Evolutionary conservation across 140 eudicot species (phyloP).

Genomic region (Stevia rebaudiana): DNA sequence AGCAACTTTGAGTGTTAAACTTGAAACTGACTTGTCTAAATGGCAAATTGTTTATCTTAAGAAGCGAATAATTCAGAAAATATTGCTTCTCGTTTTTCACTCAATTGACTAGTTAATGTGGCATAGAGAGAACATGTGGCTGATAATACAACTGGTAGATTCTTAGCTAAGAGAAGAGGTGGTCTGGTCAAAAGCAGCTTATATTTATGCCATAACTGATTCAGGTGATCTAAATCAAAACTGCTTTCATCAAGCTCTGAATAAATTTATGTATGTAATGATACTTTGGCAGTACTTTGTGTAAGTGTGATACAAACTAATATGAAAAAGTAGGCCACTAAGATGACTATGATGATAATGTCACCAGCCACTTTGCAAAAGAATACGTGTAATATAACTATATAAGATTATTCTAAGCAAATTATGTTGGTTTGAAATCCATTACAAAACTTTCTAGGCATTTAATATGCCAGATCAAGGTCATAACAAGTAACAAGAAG

Average conservation of each 20-base stretch:
- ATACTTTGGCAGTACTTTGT: not conserved
- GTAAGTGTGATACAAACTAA: conserved; percentile 8
- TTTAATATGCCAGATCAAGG: not conserved
- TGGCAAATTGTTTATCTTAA: not conserved
- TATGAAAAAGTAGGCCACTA: not conserved
- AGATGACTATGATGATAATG: not conserved
- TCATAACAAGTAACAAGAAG: not conserved
- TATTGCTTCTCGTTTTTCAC: not conserved
- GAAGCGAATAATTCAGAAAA: not conserved
- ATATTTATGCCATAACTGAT: not conserved
- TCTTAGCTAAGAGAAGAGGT: conserved; percentile 1
- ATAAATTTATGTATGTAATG: not conserved
- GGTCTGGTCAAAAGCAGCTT: not conserved
- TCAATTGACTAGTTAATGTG: conserved; percentile 3
- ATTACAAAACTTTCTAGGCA: not conserved
- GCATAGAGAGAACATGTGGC: not conserved
- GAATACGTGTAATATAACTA: no score
- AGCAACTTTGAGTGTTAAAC: not conserved
- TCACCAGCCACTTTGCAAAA: not conserved
- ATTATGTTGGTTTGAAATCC: not conserved
- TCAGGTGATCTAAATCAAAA: not conserved
- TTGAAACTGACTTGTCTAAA: not conserved
- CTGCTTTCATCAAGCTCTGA: not conserved
- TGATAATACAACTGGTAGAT: not conserved
- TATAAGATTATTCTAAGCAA: not conserved